Evolutionary conservation across 768 basidiomycete genomes (phyloP).

Genomic region (Phanerochaete sordida): DNA sequence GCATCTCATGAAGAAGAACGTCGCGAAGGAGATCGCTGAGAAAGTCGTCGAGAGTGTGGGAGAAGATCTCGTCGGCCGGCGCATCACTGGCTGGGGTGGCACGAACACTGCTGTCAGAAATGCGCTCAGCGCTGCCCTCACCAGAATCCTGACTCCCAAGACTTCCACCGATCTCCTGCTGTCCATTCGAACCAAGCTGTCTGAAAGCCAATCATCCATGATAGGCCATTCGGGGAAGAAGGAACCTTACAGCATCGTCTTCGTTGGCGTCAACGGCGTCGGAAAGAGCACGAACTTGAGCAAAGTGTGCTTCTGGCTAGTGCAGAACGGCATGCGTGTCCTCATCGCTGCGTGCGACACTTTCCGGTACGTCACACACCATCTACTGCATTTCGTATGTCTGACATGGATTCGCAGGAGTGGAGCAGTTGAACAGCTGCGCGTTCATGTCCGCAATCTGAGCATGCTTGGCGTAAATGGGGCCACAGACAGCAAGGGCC

Average conservation of each 20-base stretch:
- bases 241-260: slow-evolving; percentile 88
- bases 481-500: slow-evolving; percentile 60
- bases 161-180: slow-evolving; percentile 95
- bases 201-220: slow-evolving; percentile 49
- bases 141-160: slow-evolving; percentile 92
- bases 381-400: slow-evolving; percentile 1
- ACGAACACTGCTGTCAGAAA: slow-evolving; percentile 79
- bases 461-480: slow-evolving; percentile 77
- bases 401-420: slow-evolving; percentile 44
- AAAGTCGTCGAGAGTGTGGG: slow-evolving; percentile 96
- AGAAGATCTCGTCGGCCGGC: slow-evolving; percentile 69
- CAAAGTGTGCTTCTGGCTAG: slow-evolving; percentile 98
- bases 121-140: slow-evolving; percentile 83
- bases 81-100: slow-evolving; percentile 12
- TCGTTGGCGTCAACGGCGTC: slow-evolving; percentile 98
- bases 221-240: slow-evolving; percentile 38
- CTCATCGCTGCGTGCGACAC: slow-evolving; percentile 99
- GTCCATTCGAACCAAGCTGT: slow-evolving; percentile 86
- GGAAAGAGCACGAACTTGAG: slow-evolving; percentile 98
- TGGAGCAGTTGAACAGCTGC: slow-evolving; percentile 95
- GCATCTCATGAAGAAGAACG: slow-evolving; percentile 98
- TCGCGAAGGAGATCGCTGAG: slow-evolving; percentile 92
- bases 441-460: slow-evolving; percentile 94
- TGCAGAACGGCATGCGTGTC: slow-evolving; percentile 91
- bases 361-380: slow-evolving; percentile 57